Evolutionary conservation across 441 rosid species (phyloP).

Genomic region (Brassica hybrid): DNA sequence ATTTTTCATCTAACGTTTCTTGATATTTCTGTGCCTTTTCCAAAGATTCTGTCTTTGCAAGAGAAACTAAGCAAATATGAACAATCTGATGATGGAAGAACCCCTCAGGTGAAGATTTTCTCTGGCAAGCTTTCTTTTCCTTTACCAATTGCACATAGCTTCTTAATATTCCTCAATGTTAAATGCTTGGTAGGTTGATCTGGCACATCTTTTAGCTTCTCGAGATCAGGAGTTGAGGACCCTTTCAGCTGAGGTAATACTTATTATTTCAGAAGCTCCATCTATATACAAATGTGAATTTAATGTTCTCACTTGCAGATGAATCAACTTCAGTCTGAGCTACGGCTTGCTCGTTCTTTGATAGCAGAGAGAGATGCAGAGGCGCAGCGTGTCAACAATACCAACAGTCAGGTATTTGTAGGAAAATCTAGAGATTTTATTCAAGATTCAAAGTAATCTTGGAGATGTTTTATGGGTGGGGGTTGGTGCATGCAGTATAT

Average conservation of each 20-base stretch:
- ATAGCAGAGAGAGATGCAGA: conserved; percentile 93
- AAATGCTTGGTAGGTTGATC: conserved; percentile 71
- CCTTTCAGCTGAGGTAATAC: conserved; percentile 85
- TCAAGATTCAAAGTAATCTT: conserved; percentile 13
- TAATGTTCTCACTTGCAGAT: conserved; percentile 50
- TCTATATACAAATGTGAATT: not conserved
- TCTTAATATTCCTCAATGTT: not conserved
- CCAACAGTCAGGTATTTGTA: conserved; percentile 74
- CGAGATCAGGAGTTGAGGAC: conserved; percentile 96
- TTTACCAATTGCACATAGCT: not conserved
- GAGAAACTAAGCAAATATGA: conserved; percentile 94
- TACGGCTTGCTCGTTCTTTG: conserved; percentile 87
- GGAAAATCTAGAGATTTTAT: not conserved
- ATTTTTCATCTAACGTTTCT: conserved; percentile 12
- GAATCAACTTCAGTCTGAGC: conserved; percentile 90
- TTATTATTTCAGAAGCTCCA: conserved; percentile 16
- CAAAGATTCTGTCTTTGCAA: conserved; percentile 85
- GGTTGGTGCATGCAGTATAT: conserved; percentile 65
- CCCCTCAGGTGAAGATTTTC: conserved; percentile 71
- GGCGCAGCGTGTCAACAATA: conserved; percentile 69
- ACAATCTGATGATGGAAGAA: conserved; percentile 80
- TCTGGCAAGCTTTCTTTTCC: conserved; percentile 11
- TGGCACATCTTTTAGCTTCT: conserved; percentile 91
- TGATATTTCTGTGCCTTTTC: conserved; percentile 10
- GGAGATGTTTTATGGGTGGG: conserved; percentile 6